Evolutionary conservation across 163 green algal genomes (phyloP), one percentile per base, ranked within the genome.

Genomic region (Volvox carteri): DNA sequence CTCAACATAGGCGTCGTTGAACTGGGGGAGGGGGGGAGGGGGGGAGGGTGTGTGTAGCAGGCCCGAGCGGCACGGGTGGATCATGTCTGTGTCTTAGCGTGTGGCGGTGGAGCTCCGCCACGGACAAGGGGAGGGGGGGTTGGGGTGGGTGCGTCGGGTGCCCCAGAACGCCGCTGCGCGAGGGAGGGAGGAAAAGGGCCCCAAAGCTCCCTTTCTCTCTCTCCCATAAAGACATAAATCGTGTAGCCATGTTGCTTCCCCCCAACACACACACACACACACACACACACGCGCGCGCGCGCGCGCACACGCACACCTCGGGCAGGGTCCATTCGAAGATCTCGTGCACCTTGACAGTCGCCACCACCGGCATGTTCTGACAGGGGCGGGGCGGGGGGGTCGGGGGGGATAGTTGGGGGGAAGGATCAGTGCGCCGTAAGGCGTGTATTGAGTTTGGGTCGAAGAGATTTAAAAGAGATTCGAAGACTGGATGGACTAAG

Each of bases 1-100:
- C 23, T 50, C 50, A 44, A 93, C 90, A 76, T 91, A 93, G 18
- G 65, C 86, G 60, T 91, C 90, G 62, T 93, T 58, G 80, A 93
- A 90, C 90, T 93, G 86, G 14, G 18, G 50, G 9, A 50, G 12
- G 42, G 67, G 25, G 37, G 35, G 50, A 33, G 23, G 68, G 67
- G 68, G 3, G 35, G 28, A 46, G 1, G 39, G 2, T 3, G 41
- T 19, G 70, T 1, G 41, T 16, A 28, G 70, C 2, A n/a, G n/a
- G n/a, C n/a, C n/a, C n/a, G n/a, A n/a, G n/a, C n/a, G n/a, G n/a
- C n/a, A n/a, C n/a, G n/a, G n/a, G n/a, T n/a, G n/a, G n/a, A n/a
- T n/a, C n/a, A n/a, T n/a, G n/a, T n/a, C n/a, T n/a, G n/a, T n/a
- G 41, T 21, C 14, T 35, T 41, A 19, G 12, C 16, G 60, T 33